Evolutionary conservation across 23 red algal genomes (phyloP).

Genomic region (Agarophyton chilense): DNA sequence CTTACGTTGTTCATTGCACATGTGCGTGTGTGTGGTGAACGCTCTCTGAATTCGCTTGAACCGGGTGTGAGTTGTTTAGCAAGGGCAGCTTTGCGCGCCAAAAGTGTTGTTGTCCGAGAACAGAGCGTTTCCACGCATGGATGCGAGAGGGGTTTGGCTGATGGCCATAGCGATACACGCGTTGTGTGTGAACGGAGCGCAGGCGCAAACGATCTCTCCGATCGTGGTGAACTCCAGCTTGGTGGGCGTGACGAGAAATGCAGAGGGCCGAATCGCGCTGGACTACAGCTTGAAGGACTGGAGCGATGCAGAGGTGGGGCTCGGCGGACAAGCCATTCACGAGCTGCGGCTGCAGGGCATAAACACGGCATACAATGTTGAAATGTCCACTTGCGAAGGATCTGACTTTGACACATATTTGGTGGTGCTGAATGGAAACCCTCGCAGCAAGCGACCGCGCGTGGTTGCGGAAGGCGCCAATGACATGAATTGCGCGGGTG

Average conservation of each 20-base stretch:
- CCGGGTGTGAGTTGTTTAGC: not conserved
- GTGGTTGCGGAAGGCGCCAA: conserved; percentile 56
- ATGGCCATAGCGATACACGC: not conserved
- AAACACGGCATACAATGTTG: not conserved
- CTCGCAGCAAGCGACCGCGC: not conserved
- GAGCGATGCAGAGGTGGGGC: not conserved
- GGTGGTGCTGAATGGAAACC: conserved; percentile 51
- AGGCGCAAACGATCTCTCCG: conserved; percentile 15
- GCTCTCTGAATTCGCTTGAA: too few species aligned
- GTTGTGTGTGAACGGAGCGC: not conserved
- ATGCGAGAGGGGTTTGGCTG: not conserved
- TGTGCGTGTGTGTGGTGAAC: too few species aligned
- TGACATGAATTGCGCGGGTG: conserved; percentile 28
- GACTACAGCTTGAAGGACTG: conserved; percentile 19
- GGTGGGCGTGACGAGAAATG: conserved; percentile 17
- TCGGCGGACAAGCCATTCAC: conserved; percentile 19
- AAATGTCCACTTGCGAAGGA: conserved; percentile 56
- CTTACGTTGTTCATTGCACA: not conserved
- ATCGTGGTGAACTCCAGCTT: conserved; percentile 26
- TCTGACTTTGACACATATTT: conserved; percentile 73
- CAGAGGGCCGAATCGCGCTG: not conserved
- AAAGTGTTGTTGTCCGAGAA: too few species aligned
- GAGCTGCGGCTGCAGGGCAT: conserved; percentile 28
- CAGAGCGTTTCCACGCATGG: not conserved
- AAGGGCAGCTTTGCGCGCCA: too few species aligned